Evolutionary conservation across 192 early-diverging fungal genomes (phyloP), one percentile per base, ranked within the genome.

Genomic region (Spizellomyces punctatus): DNA sequence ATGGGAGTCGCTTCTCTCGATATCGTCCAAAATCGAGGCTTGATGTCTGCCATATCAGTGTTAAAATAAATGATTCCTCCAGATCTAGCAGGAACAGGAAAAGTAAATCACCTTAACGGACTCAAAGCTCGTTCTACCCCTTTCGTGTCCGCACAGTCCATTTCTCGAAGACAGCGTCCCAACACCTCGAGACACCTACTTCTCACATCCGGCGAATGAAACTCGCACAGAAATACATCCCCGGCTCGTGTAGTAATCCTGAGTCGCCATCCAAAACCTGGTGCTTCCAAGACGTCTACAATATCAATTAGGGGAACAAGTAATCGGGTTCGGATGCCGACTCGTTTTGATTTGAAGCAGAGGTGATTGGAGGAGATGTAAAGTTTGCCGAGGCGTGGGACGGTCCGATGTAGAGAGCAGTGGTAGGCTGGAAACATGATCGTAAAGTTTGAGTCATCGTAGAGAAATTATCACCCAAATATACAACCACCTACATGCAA

Each of bases 351-450:
- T 49, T 84, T 84, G 76, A 87, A 91, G 49, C 85, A 91, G 6
- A 91, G 42, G 56, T 89, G 85, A 62, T 87, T 80, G 17, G 72
- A 76, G 0, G 89, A 88, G 10, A 91, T 74, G 63, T 90, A 91
- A 0, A 90, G 54, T 61, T 81, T 80, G 22, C 89, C 89, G 50
- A 85, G 83, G 17, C 81, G 75, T 6, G 89, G 89, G 16, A 90
- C 14, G 41, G 78, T 75, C 10, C 81, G 74, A 43, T 83, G 57
- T 8, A 89, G 67, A 17, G 77, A 88, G 41, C 83, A 84, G 12
- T 78, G 69, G 58, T 79, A 84, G 2, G 86, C 27, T 36, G 27
- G 27, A 36, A 36, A 36, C 27, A 36, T n/a, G 3, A 36, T 36
- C 27, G 27, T 36, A 36, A 36, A 36, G 27, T 3, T 0, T 36